Evolutionary conservation across 768 basidiomycete genomes (phyloP).

Genomic region (Clitopilus passeckerianus): DNA sequence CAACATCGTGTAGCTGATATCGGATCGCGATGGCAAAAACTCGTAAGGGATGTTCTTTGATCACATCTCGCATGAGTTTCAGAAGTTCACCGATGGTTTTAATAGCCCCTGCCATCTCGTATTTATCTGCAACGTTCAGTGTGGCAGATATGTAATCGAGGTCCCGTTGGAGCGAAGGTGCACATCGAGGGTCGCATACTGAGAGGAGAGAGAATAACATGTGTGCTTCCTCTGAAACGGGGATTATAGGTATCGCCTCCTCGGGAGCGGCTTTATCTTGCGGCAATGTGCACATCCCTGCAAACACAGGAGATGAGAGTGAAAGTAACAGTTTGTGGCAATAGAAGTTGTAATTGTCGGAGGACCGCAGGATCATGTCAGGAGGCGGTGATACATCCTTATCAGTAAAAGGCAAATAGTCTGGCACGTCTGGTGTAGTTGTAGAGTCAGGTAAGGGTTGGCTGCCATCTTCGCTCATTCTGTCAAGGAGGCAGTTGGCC

Average conservation of each 20-base stretch:
- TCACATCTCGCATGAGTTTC: slow-evolving; percentile 13
- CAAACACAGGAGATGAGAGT: slow-evolving; percentile 24
- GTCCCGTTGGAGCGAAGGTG: slow-evolving; percentile 19
- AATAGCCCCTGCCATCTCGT: slow-evolving; percentile 28
- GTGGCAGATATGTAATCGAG: slow-evolving; percentile 29
- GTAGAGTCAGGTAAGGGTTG: too few species aligned
- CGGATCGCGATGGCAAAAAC: slow-evolving; percentile 34
- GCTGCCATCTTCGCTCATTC: neutral
- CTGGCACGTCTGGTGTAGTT: neutral
- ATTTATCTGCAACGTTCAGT: slow-evolving; percentile 31
- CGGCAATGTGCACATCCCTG: slow-evolving; percentile 21
- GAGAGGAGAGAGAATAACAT: slow-evolving; percentile 26
- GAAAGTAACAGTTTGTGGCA: slow-evolving; percentile 20
- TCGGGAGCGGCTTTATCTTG: neutral
- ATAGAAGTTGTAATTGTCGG: slow-evolving; percentile 25
- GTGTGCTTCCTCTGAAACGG: slow-evolving; percentile 22
- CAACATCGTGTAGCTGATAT: slow-evolving; percentile 26
- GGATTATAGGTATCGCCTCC: slow-evolving; percentile 9
- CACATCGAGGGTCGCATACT: slow-evolving; percentile 30
- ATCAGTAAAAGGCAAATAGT: neutral
- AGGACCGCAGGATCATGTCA: slow-evolving; percentile 20
- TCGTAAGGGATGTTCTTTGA: slow-evolving; percentile 26
- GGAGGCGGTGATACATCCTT: neutral
- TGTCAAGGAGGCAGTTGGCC: neutral
- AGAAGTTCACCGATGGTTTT: slow-evolving; percentile 22